A percentile compares a stretch with the other conserved stretches of the same genome.
These are phyloP conservation scores for Mycena alexandri DNA, from an alignment of 768 basidiomycete genomes.

Conservation along the genomic window DNA sequence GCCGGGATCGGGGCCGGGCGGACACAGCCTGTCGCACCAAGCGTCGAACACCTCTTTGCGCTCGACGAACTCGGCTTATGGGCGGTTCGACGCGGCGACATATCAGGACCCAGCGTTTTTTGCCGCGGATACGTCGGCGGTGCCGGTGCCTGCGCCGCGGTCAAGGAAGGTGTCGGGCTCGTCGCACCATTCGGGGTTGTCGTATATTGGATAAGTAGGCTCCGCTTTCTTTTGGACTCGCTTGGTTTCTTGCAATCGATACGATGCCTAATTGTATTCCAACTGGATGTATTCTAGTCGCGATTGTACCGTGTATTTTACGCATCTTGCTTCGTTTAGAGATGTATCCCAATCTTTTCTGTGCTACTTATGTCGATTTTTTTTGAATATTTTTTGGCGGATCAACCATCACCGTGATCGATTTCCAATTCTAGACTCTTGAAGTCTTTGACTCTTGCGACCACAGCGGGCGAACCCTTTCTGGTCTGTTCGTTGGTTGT, in stretches of 20 bases:
- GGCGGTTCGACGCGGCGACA: slow-evolving; percentile 25
- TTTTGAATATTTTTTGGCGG: no score
- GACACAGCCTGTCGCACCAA: slow-evolving; percentile 16
- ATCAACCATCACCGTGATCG: no score
- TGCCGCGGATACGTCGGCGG: slow-evolving; percentile 21
- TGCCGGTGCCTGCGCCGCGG: slow-evolving; percentile 16
- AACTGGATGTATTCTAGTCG: slow-evolving; percentile 22
- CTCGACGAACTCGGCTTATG: slow-evolving; percentile 29
- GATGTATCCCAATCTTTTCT: no score
- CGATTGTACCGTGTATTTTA: slow-evolving; percentile 5
- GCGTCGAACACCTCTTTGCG: slow-evolving; percentile 32
- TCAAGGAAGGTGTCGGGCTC: slow-evolving; percentile 21
- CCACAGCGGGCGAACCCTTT: background rate
- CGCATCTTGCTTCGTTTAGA: no score
- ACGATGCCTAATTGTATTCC: background rate
- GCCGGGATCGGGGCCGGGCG: background rate
- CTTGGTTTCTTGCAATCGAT: background rate
- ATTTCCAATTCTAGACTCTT: no score
- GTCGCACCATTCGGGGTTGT: slow-evolving; percentile 25
- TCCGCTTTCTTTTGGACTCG: background rate
- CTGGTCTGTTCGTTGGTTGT: background rate
- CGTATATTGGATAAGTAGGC: slow-evolving; percentile 20
- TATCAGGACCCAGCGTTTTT: slow-evolving; percentile 37
- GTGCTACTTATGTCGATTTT: no score
- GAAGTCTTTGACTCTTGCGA: background rate